Percentiles rank a stretch among this genome's conserved stretches.
Conservation (phyloP, 441 rosid species). For the Euphorbia celastroides region DNA sequence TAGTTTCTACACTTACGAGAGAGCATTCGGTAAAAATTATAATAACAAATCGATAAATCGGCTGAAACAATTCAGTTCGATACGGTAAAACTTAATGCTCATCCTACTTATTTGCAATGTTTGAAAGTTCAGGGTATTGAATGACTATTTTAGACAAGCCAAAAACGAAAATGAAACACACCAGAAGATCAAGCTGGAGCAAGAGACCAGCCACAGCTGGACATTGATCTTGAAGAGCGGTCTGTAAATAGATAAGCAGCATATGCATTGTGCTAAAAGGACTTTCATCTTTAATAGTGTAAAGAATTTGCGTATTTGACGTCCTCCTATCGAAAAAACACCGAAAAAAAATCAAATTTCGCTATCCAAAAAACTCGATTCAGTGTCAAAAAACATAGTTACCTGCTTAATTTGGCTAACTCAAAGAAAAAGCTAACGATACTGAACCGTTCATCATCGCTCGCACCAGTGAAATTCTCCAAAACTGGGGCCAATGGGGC, state of each 20-base stretch:
- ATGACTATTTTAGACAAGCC: too few species aligned
- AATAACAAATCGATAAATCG: too few species aligned
- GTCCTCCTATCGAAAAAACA: conserved; percentile 39
- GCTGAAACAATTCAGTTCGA: too few species aligned
- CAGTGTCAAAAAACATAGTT: conserved; percentile 9
- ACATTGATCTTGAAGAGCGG: conserved; percentile 45
- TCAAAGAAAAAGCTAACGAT: conserved; percentile 53
- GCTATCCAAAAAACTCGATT: background rate
- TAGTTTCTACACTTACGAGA: too few species aligned
- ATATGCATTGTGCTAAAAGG: conserved; percentile 60
- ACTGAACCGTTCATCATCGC: conserved; percentile 42
- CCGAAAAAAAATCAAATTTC: background rate
- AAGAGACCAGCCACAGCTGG: conserved; percentile 65
- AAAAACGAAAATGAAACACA: conserved; percentile 22
- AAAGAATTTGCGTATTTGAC: conserved; percentile 52
- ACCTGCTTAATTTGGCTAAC: conserved; percentile 57
- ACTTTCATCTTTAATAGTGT: conserved; percentile 53
- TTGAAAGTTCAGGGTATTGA: too few species aligned
- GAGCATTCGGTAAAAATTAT: too few species aligned
- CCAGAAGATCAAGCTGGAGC: conserved; percentile 76
- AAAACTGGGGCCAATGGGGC: conserved; percentile 49
- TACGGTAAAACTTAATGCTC: too few species aligned
- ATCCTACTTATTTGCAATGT: too few species aligned
- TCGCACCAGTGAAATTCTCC: conserved; percentile 41
- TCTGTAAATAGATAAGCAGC: conserved; percentile 51